These are phyloP conservation scores for Neoboletus magnificus DNA, from an alignment of 768 basidiomycete genomes.

Conservation along the genomic window DNA sequence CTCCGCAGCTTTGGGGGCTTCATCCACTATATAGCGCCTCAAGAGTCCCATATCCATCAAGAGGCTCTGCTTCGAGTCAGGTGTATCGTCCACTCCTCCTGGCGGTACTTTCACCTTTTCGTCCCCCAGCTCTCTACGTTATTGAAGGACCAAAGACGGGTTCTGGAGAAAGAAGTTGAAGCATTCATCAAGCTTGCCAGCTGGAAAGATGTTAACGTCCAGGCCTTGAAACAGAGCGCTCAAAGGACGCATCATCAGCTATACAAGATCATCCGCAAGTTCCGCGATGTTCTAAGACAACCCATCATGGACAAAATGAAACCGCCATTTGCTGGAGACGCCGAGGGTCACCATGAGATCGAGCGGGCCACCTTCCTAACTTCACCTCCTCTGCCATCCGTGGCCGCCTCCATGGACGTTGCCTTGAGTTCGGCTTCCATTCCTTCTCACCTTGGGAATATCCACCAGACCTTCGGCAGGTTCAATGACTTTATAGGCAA, in stretches of 20 bases:
- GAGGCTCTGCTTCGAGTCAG: conserved; percentile 47
- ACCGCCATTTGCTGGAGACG: conserved; percentile 34
- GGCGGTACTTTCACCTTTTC: conserved; percentile 64
- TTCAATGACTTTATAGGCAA: conserved; percentile 45
- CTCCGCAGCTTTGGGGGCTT: conserved; percentile 65
- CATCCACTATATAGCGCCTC: conserved; percentile 35
- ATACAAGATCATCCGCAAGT: conserved; percentile 87
- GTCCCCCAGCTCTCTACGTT: conserved; percentile 41
- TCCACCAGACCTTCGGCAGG: conserved; percentile 47
- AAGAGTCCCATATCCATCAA: conserved; percentile 29
- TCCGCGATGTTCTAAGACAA: conserved; percentile 83
- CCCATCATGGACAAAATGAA: conserved; percentile 49
- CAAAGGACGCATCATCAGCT: conserved; percentile 86
- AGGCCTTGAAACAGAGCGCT: conserved; percentile 89
- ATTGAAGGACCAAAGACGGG: conserved; percentile 53
- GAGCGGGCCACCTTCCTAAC: conserved; percentile 11
- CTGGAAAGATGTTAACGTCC: conserved; percentile 97
- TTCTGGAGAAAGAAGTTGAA: conserved; percentile 76
- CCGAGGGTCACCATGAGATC: conserved; percentile 27
- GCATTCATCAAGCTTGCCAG: conserved; percentile 92
- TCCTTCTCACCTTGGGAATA: conserved; percentile 43
- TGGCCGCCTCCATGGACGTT: background rate
- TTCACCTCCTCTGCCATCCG: background rate
- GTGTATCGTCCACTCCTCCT: conserved; percentile 58
- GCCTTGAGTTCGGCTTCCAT: background rate